A percentile compares a stretch with the other conserved stretches of the same genome.
Conservation (phyloP, 495 filamentous ascomycete genomes). For the Neurospora sp. region DNA sequence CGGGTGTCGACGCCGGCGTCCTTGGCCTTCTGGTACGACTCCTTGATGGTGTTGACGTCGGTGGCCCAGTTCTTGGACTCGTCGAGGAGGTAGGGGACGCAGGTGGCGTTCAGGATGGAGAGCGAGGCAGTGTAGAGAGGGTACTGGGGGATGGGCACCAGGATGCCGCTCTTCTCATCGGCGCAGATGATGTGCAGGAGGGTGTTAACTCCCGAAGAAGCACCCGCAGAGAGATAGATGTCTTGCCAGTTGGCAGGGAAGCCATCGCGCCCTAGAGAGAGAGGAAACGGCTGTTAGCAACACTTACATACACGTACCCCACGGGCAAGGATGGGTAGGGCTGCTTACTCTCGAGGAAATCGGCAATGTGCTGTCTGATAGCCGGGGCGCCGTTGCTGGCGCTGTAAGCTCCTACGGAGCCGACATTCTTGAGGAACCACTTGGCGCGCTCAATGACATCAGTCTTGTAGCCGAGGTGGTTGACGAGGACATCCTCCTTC, state of each 20-base stretch:
- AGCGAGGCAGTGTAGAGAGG: constrained; percentile 95
- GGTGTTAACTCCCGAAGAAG: constrained; percentile 89
- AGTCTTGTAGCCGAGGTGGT: constrained; percentile 67
- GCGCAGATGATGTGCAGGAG: constrained; percentile 84
- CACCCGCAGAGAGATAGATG: constrained; percentile 82
- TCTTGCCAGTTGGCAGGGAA: constrained; percentile 66
- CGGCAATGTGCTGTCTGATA: constrained; percentile 80
- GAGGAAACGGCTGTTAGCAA: not conserved
- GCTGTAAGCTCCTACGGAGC: constrained; percentile 93
- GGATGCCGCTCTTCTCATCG: constrained; percentile 65
- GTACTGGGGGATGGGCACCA: constrained; percentile 96
- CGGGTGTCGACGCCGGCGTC: constrained; percentile 72
- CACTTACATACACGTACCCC: too few species aligned
- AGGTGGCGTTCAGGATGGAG: constrained; percentile 70
- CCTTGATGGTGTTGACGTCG: constrained; percentile 62
- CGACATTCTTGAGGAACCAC: constrained; percentile 67
- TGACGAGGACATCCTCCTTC: constrained; percentile 57
- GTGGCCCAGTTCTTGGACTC: constrained; percentile 82
- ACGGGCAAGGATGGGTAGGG: not conserved
- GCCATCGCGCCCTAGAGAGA: constrained; percentile 61
- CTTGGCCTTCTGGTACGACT: constrained; percentile 60
- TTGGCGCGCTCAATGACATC: constrained; percentile 82
- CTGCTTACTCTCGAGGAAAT: constrained; percentile 71
- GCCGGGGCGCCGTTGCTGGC: constrained; percentile 79
- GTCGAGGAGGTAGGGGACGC: constrained; percentile 88